Evolutionary conservation across 208 protist genomes (phyloP).

Genomic region (Acanthamoeba royreba): DNA sequence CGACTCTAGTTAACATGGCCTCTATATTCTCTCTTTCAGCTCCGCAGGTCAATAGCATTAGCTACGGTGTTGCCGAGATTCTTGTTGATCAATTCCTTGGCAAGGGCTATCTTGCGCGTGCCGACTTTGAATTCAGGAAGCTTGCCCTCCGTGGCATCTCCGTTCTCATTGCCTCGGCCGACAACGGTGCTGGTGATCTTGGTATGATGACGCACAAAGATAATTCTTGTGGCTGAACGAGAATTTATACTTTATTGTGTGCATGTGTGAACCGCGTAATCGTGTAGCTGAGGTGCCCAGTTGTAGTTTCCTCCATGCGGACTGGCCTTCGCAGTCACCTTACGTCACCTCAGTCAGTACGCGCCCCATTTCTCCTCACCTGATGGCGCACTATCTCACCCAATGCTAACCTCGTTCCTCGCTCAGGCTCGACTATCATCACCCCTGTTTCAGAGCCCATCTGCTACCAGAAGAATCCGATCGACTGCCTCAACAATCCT

Average conservation of each 20-base stretch:
- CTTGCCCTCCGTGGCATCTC: slow-evolving; percentile 53
- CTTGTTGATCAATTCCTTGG: slow-evolving; percentile 51
- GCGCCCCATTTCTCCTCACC: too few species aligned
- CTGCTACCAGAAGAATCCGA: slow-evolving; percentile 21
- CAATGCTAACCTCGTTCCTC: too few species aligned
- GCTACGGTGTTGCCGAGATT: slow-evolving; percentile 51
- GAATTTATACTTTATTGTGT: too few species aligned
- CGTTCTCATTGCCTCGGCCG: slow-evolving; percentile 57
- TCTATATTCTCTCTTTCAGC: too few species aligned
- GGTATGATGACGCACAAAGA: too few species aligned
- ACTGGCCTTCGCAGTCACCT: slow-evolving; percentile 51
- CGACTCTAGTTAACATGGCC: too few species aligned
- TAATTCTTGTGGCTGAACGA: too few species aligned
- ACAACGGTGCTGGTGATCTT: slow-evolving; percentile 41
- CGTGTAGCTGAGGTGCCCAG: not conserved
- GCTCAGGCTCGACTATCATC: slow-evolving; percentile 36
- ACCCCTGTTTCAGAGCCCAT: slow-evolving; percentile 50
- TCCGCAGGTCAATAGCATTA: slow-evolving; percentile 53
- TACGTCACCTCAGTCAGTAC: slow-evolving; percentile 50
- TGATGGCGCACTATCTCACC: too few species aligned
- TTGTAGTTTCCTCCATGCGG: not conserved
- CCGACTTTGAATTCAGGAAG: slow-evolving; percentile 50
- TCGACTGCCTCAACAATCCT: slow-evolving; percentile 16
- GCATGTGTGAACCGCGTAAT: not conserved
- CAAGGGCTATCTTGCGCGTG: slow-evolving; percentile 52